A percentile compares a stretch with the other conserved stretches of the same genome.
These are phyloP conservation scores for Trametes versicolor DNA, from an alignment of 1,284 basidiomycete species.

Conservation along the genomic window DNA sequence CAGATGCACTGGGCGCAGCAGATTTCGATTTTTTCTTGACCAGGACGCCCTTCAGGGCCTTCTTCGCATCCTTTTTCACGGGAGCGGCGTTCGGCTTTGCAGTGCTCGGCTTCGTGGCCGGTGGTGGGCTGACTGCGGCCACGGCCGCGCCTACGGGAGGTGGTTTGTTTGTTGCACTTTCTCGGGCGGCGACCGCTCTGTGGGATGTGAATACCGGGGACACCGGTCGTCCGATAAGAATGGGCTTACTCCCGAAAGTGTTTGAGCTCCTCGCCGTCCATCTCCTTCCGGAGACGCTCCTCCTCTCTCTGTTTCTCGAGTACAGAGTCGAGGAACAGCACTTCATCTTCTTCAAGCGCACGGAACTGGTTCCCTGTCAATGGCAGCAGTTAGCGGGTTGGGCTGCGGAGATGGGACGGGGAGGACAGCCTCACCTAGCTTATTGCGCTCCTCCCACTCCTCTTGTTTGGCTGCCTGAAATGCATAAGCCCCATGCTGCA, in stretches of 20 bases:
- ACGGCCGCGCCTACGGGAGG: slow-evolving; percentile 35
- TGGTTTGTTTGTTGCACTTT: slow-evolving; percentile 60
- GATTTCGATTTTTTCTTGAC: slow-evolving; percentile 76
- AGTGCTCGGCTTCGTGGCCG: slow-evolving; percentile 44
- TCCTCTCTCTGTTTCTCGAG: slow-evolving; percentile 80
- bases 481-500: slow-evolving; percentile 37
- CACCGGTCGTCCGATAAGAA: slow-evolving; percentile 13
- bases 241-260: slow-evolving; percentile 77
- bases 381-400: slow-evolving; percentile 22
- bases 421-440: slow-evolving; percentile 59
- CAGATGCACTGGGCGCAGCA: slow-evolving; percentile 31
- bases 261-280: slow-evolving; percentile 84
- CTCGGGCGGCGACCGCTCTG: slow-evolving; percentile 81
- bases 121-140: slow-evolving; percentile 21
- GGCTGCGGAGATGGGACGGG: slow-evolving; percentile 9
- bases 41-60: slow-evolving; percentile 77
- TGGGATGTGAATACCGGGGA: slow-evolving; percentile 7
- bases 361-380: slow-evolving; percentile 87
- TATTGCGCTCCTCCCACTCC: slow-evolving; percentile 94
- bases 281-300: slow-evolving; percentile 75
- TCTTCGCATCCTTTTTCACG: slow-evolving; percentile 66
- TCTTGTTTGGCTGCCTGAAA: slow-evolving; percentile 86
- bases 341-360: slow-evolving; percentile 90
- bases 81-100: slow-evolving; percentile 46
- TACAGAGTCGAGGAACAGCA: slow-evolving; percentile 87